Evolutionary conservation across 495 filamentous ascomycete genomes (phyloP).

Genomic region (Neurospora sp.): DNA sequence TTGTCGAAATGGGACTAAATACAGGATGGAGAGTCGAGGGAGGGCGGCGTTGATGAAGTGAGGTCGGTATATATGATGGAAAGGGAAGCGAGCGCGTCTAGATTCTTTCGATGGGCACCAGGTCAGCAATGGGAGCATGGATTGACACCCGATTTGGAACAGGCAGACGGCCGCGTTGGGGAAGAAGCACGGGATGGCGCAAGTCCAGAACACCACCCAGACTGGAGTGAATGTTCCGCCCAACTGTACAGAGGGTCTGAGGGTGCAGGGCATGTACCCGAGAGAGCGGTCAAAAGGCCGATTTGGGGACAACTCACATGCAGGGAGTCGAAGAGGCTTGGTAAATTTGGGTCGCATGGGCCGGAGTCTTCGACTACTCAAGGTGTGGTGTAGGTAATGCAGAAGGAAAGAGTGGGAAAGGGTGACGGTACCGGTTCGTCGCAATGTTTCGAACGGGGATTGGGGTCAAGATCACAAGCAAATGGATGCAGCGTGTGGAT

Average conservation of each 20-base stretch:
- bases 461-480: neutral
- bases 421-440: neutral
- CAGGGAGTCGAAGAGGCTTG: slow-evolving; percentile 1
- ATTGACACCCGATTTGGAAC: neutral
- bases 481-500: neutral
- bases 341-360: neutral
- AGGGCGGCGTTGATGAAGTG: neutral
- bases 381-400: neutral
- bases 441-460: neutral
- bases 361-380: neutral
- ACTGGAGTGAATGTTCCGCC: neutral
- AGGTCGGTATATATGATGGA: neutral
- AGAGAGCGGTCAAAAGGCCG: slow-evolving; percentile 8
- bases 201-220: neutral
- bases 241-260: neutral
- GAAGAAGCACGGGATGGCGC: neutral
- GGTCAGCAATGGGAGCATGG: neutral
- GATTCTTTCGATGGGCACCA: neutral
- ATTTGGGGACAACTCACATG: slow-evolving; percentile 5
- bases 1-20: neutral
- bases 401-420: neutral
- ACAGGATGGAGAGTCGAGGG: neutral
- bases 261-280: slow-evolving; percentile 6
- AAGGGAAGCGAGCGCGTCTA: neutral
- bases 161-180: neutral